Evolutionary conservation across 2,329 filamentous ascomycete species (phyloP).

Genomic region (Arthrinium phaeospermum): DNA sequence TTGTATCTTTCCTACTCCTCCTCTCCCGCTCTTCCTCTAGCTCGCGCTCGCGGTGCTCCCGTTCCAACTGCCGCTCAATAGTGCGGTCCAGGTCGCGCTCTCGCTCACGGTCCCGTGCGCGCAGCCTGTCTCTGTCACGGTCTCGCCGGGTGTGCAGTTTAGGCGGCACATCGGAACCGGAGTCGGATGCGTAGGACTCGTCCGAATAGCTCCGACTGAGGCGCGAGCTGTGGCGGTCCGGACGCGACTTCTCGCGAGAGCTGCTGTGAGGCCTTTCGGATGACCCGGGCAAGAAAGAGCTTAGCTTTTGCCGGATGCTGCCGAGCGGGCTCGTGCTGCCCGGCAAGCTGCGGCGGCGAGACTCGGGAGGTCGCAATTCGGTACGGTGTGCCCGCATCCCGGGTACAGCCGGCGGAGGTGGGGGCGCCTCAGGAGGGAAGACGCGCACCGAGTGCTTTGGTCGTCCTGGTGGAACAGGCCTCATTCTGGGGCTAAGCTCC

Average conservation of each 20-base stretch:
- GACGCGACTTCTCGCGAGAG: conserved; percentile 37
- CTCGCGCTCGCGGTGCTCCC: conserved; percentile 23
- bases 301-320: conserved; percentile 35
- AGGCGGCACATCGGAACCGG: conserved; percentile 32
- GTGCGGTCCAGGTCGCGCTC: conserved; percentile 34
- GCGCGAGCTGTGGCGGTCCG: conserved; percentile 31
- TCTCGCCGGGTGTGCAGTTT: conserved; percentile 28
- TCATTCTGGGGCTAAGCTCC: conserved; percentile 26
- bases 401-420: conserved; percentile 25
- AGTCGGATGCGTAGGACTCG: conserved; percentile 36
- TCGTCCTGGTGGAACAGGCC: conserved; percentile 27
- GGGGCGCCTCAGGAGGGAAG: conserved; percentile 25
- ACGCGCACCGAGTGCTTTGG: conserved; percentile 31
- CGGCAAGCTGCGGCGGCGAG: conserved; percentile 35
- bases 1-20: conserved; percentile 32
- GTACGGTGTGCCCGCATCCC: conserved; percentile 30
- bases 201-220: conserved; percentile 36
- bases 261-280: conserved; percentile 36
- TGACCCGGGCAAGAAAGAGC: conserved; percentile 35
- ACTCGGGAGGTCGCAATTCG: conserved; percentile 34
- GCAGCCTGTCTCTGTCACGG: conserved; percentile 21
- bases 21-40: conserved; percentile 34
- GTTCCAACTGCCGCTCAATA: conserved; percentile 32
- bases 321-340: conserved; percentile 25
- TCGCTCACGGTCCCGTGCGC: conserved; percentile 29